Percentiles rank a stretch among this genome's conserved stretches.
These are phyloP conservation scores for Talaromyces liani DNA, from an alignment of 495 filamentous ascomycete species.

Conservation along the genomic window DNA sequence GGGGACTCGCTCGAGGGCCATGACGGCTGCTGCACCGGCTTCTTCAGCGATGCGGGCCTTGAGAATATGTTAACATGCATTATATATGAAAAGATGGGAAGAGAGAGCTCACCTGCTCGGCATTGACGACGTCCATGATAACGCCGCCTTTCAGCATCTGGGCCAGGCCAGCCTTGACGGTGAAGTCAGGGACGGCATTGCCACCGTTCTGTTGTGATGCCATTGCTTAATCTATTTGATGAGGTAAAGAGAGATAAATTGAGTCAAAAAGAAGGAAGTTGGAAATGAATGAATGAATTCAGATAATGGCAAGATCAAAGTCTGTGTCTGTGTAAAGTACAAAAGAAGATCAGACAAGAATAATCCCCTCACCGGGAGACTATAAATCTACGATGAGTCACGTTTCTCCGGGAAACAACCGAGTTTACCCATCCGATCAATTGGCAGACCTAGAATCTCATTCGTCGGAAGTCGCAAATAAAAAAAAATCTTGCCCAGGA, in stretches of 20 bases:
- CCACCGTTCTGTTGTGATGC: slow-evolving; percentile 21
- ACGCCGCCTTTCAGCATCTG: slow-evolving; percentile 98
- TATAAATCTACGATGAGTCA: neutral
- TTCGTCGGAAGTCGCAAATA: neutral
- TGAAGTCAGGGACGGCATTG: slow-evolving; percentile 39
- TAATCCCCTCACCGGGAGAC: neutral
- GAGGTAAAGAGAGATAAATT: neutral
- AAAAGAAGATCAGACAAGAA: neutral
- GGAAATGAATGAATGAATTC: neutral
- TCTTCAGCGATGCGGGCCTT: slow-evolving; percentile 94
- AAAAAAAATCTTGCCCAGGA: neutral
- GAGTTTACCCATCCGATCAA: neutral
- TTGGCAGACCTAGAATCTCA: neutral
- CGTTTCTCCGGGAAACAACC: neutral
- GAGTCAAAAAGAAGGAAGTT: neutral
- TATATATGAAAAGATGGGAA: neutral
- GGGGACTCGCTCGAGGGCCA: slow-evolving; percentile 96
- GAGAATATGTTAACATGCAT: neutral
- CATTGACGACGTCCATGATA: slow-evolving; percentile 98
- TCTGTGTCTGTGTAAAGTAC: neutral
- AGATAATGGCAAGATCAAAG: neutral
- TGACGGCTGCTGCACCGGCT: slow-evolving; percentile 91
- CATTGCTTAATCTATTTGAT: too few species aligned
- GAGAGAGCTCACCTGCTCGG: slow-evolving; percentile 60
- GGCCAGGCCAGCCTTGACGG: slow-evolving; percentile 87